Base-by-base conservation (phyloP, 768 basidiomycete genomes). In the Lactifluus subvellereus region DNA sequence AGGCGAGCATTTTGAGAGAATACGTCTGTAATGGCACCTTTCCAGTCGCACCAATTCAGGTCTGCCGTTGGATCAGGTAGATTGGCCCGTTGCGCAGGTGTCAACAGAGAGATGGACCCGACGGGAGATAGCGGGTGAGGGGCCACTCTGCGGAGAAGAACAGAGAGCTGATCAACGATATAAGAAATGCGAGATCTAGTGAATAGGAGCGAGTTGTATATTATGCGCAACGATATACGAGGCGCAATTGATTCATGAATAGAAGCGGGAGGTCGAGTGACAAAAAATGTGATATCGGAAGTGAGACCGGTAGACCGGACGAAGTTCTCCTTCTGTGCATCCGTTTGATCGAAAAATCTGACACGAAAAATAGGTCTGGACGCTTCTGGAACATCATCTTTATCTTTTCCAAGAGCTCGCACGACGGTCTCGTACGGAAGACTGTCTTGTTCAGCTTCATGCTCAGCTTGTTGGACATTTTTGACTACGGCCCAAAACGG, bases 21-120 rank as follows among this genome's bases (percentile, higher is more conserved):
- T 27, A 98, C 84, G 72, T 96, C 90, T 14, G 96, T 93, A 71
- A 99, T 98, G 7, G 96, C 91, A 37, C 96, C 97, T 73, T 94
- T 93, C 84, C 88, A 99, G 56, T 88, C 95, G 74, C 93, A 96
- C 96, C 97, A 99, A 69, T 97, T 84, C 40, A 99, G 82, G 73
- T 98, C 88, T 16, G 84, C 88, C 11, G 83, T 85, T 3, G 96
- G 94, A 70, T 89, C 81, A 0, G 97, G 97, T 4, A 99, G 80
- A 53, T 79, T 79, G 13, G 74, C 77, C 58, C 79, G 80, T 74
- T 98, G 93, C 13, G 76, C 72, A 4, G 86, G 78, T 0, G 92
- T 94, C 54, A 94, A 75, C 13, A 98, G 75, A 1, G 93, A 87
- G 13, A 96, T 84, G 1, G 88, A 84, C 6, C 94, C 93, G 33